Evolutionary conservation across 441 rosid species (phyloP).

Genomic region (California macrophylla): DNA sequence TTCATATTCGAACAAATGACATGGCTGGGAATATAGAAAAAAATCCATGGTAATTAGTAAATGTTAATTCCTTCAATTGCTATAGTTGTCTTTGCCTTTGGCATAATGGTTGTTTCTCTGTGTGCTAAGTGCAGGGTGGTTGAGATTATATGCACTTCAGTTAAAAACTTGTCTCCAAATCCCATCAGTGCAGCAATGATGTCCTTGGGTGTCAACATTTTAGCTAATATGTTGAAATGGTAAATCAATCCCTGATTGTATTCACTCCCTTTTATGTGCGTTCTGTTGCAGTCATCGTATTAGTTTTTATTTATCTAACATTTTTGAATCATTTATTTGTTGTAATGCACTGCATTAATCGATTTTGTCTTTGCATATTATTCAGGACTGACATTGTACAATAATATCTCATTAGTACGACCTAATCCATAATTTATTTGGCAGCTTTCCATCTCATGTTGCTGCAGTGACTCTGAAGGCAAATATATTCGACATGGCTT

Average conservation of each 20-base stretch:
- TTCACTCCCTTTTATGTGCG: background rate
- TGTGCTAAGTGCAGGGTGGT: slow-evolving; percentile 50
- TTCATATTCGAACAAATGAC: slow-evolving; percentile 34
- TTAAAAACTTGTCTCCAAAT: slow-evolving; percentile 49
- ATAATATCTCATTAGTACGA: background rate
- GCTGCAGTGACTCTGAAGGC: slow-evolving; percentile 50
- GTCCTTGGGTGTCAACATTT: slow-evolving; percentile 67
- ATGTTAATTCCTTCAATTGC: slow-evolving; percentile 1
- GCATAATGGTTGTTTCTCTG: slow-evolving; percentile 14
- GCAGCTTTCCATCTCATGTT: slow-evolving; percentile 67
- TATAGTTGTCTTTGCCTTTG: background rate
- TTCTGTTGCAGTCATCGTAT: background rate
- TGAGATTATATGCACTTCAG: slow-evolving; percentile 57
- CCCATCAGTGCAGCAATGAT: slow-evolving; percentile 51
- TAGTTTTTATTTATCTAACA: slow-evolving; percentile 4
- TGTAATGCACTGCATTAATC: background rate
- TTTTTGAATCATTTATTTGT: background rate
- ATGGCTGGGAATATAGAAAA: slow-evolving; percentile 39
- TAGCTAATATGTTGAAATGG: slow-evolving; percentile 74
- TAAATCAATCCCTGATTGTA: slow-evolving; percentile 22
- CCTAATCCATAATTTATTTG: slow-evolving; percentile 4
- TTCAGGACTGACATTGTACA: background rate
- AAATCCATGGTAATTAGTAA: slow-evolving; percentile 48
- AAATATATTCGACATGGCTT: slow-evolving; percentile 56
- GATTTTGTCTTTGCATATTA: background rate